Percentiles rank a stretch among this genome's conserved stretches.
These are phyloP conservation scores for Trichosanthes truncata DNA, from an alignment of 306 rosid species.

Conservation along the genomic window DNA sequence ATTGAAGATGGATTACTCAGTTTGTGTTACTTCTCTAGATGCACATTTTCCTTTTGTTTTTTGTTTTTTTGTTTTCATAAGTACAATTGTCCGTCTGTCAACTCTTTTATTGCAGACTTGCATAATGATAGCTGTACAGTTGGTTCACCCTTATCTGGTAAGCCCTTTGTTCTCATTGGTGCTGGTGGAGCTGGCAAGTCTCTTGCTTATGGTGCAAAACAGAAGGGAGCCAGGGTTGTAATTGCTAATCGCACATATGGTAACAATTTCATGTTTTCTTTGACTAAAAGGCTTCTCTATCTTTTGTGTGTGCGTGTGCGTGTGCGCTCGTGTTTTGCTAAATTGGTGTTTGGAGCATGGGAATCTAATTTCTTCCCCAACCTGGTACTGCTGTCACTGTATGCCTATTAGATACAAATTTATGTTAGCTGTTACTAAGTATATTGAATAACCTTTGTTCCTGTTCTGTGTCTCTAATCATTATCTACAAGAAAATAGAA, in stretches of 20 bases:
- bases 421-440: no score
- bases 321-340: background rate
- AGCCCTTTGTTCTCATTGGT: conserved; percentile 77
- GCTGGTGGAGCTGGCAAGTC: conserved; percentile 99
- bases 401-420: no score
- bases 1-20: conserved; percentile 86
- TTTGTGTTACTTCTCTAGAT: conserved; percentile 14
- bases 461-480: no score
- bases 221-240: conserved; percentile 81
- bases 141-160: conserved; percentile 77
- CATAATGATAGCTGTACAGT: conserved; percentile 21
- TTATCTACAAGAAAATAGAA: no score
- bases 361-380: background rate
- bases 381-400: no score
- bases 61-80: background rate
- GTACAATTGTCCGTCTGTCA: background rate
- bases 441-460: no score
- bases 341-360: background rate
- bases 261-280: conserved; percentile 14
- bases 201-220: conserved; percentile 91
- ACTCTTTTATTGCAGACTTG: conserved; percentile 27
- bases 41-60: background rate
- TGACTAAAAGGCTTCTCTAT: background rate
- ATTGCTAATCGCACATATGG: conserved; percentile 94
- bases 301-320: background rate